Conservation (phyloP, 2,329 filamentous ascomycete genomes). For the Cytospora chrysosperma region DNA sequence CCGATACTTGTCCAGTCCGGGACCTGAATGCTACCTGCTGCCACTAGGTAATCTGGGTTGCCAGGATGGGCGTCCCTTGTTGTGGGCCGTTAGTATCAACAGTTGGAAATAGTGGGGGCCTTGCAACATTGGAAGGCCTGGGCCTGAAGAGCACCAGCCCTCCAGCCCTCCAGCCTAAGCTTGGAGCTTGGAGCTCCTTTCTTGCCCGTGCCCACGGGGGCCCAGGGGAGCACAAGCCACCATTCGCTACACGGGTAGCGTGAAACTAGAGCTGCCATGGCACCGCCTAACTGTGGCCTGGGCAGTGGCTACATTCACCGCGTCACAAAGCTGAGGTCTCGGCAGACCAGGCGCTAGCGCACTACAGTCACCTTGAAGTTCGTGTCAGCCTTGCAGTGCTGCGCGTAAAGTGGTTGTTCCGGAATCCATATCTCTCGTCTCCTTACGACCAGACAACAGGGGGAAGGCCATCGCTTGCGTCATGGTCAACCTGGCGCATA, state of each 20-base stretch:
- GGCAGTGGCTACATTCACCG: not conserved
- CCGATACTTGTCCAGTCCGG: slow-evolving; percentile 15
- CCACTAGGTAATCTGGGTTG: not conserved
- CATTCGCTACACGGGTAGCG: not conserved
- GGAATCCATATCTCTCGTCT: not conserved
- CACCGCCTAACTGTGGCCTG: not conserved
- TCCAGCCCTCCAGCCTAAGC: too few species aligned
- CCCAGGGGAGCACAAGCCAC: not conserved
- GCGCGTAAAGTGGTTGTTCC: slow-evolving; percentile 7
- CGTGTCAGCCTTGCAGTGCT: slow-evolving; percentile 2
- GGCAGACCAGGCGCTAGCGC: slow-evolving; percentile 1
- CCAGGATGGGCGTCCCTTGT: too few species aligned
- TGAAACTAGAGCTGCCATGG: not conserved
- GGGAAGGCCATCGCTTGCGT: not conserved
- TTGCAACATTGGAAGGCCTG: slow-evolving; percentile 8
- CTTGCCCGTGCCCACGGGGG: not conserved
- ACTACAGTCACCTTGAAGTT: not conserved
- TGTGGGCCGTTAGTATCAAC: slow-evolving; percentile 4
- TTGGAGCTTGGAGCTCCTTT: not conserved
- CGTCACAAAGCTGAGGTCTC: not conserved
- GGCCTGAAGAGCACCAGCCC: not conserved
- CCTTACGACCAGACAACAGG: not conserved
- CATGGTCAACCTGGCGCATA: not conserved
- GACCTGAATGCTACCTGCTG: slow-evolving; percentile 12
- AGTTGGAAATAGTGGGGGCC: slow-evolving; percentile 15